Conservation (phyloP, 1,284 basidiomycete genomes). For the Volvariella volvacea region DNA sequence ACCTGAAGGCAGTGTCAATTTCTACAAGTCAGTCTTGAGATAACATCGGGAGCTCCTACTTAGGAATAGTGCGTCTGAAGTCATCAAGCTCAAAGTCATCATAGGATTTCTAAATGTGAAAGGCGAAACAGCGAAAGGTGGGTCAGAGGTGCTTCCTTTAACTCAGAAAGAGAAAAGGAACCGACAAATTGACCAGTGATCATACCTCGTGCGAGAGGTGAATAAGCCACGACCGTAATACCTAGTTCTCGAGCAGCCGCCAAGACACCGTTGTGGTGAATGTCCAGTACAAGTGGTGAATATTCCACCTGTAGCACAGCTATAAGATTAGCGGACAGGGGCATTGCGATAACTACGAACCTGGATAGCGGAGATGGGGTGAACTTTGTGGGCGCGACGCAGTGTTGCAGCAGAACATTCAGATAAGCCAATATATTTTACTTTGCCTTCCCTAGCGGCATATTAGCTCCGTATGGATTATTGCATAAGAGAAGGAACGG, state of each 20-base stretch:
- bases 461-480: neutral
- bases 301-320: constrained; percentile 38
- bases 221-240: constrained; percentile 17
- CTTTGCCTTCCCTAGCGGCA: constrained; percentile 47
- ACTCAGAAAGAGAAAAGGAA: too few relatives aligned
- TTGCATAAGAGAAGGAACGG: constrained; percentile 9
- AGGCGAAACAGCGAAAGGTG: neutral
- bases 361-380: constrained; percentile 57
- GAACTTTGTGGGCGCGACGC: constrained; percentile 54
- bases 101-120: constrained; percentile 26
- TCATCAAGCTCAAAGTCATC: constrained; percentile 42
- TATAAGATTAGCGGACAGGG: neutral
- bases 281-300: constrained; percentile 41
- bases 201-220: constrained; percentile 17
- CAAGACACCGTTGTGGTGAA: constrained; percentile 13
- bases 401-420: constrained; percentile 54
- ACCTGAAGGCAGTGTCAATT: too few relatives aligned
- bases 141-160: too few relatives aligned
- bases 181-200: constrained; percentile 15
- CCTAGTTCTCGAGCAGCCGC: constrained; percentile 13
- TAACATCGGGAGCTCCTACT: constrained; percentile 14
- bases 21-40: neutral
- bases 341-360: constrained; percentile 5
- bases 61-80: constrained; percentile 22
- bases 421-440: constrained; percentile 58